Base-by-base conservation (phyloP, 352 stramenopile species). In the Chrysophaeum taylorii region DNA sequence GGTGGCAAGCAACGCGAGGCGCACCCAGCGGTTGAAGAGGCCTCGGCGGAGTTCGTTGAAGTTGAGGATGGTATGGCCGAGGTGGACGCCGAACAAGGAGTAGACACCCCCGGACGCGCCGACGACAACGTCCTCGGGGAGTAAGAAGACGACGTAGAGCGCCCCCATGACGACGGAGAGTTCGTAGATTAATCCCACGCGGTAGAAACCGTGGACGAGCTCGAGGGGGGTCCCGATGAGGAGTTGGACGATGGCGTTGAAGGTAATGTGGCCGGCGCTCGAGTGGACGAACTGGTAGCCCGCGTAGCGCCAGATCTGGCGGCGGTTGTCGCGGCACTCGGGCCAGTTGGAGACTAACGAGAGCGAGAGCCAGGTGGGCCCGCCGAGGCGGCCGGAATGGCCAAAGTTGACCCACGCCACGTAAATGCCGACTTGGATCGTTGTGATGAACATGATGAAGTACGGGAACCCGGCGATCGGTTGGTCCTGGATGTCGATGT, bases 21-120 rank as follows among this genome's bases (percentile, higher is more conserved):
- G 48, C 5, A 60, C 25, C 48, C 33, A 18, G 48, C 48, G 48
- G 18, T 18, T 18, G 18, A 60, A 15, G 18, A 25, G 18, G 18
- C 18, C 15, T 18, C 33, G 48, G 39, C 84, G 77, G 68, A 92
- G 84, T 48, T 84, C 78, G 70, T 83, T 89, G 68, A 89, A 81
- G 76, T 84, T 85, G 63, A 89, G 81, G 78, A 89, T 70, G 63
- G 70, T 73, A 57, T 66, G 27, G 42, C 31, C 43, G 0, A 36
- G 18, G 50, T 52, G 52, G 37, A 72, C 31, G 31, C 54, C 54
- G 31, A 68, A 68, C 23, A 66, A 41, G 36, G 45, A 35, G 39
- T 66, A 37, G 50, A 72, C 62, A 29, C 35, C 25, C 39, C 39
- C 29, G 4, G 45, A 41, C 4, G 4, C 29, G 52, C 50, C 0